Evolutionary conservation across 2,329 filamentous ascomycete genomes (phyloP).

Genomic region (Fusarium fracticaudum): DNA sequence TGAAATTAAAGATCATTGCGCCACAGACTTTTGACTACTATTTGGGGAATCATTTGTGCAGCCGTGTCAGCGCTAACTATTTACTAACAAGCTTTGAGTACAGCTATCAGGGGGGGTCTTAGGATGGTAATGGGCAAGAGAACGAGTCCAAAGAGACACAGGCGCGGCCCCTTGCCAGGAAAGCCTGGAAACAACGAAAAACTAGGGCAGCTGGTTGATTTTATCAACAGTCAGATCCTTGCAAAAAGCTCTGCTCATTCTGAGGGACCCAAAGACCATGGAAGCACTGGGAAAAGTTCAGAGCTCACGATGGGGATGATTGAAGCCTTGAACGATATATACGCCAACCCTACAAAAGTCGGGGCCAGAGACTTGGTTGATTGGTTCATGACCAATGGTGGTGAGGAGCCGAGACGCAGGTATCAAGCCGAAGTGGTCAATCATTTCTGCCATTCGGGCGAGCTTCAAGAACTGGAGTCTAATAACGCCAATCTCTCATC

Average conservation of each 20-base stretch:
- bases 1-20: no score
- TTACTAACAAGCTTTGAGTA: no score
- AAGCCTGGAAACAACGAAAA: no score
- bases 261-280: neutral
- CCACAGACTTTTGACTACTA: no score
- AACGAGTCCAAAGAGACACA: no score
- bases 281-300: neutral
- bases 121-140: no score
- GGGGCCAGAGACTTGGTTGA: neutral
- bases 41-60: no score
- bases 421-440: neutral
- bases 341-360: rapidly evolving
- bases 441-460: neutral
- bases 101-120: neutral
- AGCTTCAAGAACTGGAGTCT: neutral
- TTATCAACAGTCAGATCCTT: no score
- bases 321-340: neutral
- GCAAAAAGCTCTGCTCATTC: no score
- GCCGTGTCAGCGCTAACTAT: no score
- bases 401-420: neutral
- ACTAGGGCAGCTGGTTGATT: no score
- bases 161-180: no score
- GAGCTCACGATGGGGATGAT: neutral
- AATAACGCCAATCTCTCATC: rapidly evolving
- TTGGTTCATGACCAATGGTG: neutral